These are phyloP conservation scores for Aspergillus homomorphus DNA, from an alignment of 495 filamentous ascomycete genomes.

Conservation along the genomic window DNA sequence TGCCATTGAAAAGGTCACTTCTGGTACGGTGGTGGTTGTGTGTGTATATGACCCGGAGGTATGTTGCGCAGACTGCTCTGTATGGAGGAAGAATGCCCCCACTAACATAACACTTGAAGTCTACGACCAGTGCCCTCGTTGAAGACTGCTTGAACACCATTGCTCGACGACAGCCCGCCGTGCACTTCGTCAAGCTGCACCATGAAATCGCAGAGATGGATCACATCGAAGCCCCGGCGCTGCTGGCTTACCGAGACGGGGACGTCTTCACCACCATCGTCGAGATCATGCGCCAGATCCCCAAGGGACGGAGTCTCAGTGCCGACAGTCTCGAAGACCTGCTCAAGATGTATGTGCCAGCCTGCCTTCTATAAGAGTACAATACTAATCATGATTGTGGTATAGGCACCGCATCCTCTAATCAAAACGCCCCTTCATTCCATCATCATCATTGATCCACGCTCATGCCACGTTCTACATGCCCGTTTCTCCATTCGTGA, in stretches of 20 bases:
- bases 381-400: neutral
- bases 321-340: constrained; percentile 58
- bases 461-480: neutral
- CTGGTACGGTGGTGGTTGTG: constrained; percentile 87
- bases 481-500: constrained; percentile 2
- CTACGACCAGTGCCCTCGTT: constrained; percentile 66
- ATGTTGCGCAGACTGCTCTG: constrained; percentile 28
- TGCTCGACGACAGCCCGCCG: constrained; percentile 62
- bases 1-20: constrained; percentile 82
- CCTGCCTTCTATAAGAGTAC: neutral
- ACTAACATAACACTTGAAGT: constrained; percentile 51
- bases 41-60: constrained; percentile 91
- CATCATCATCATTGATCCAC: neutral
- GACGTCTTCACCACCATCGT: constrained; percentile 90
- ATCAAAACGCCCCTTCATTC: constrained; percentile 2
- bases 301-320: constrained; percentile 58
- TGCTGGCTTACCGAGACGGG: constrained; percentile 83
- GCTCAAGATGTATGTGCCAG: constrained; percentile 52
- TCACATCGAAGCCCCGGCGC: constrained; percentile 78
- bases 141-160: constrained; percentile 73
- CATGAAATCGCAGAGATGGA: constrained; percentile 95
- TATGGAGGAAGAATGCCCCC: constrained; percentile 20
- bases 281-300: constrained; percentile 81
- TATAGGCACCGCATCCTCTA: constrained; percentile 34
- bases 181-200: constrained; percentile 88